These are phyloP conservation scores for Picea abies DNA, from an alignment of 83 land plant species.

Conservation along the genomic window DNA sequence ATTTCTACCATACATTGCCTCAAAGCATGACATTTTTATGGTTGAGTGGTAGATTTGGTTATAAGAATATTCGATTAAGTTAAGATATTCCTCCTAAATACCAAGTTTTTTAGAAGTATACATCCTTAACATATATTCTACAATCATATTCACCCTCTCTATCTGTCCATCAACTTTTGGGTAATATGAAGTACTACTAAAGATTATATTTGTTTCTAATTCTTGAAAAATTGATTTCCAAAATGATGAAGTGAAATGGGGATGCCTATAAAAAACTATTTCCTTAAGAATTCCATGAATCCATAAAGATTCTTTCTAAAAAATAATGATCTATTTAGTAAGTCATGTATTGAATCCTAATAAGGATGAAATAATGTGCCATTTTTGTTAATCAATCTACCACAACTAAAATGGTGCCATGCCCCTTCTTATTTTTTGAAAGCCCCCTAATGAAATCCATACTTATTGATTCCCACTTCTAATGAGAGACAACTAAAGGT, in stretches of 20 bases:
- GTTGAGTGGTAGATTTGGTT: too few relatives aligned
- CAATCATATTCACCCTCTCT: not conserved
- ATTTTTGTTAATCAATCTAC: not conserved
- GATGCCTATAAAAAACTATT: not conserved
- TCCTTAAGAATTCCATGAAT: not conserved
- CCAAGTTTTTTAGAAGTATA: not conserved
- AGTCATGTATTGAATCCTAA: not conserved
- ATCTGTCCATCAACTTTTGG: not conserved
- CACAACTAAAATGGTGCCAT: not conserved
- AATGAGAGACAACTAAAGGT: not conserved
- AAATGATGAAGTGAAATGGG: not conserved
- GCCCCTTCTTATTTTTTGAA: too few relatives aligned
- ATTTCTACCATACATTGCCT: too few relatives aligned
- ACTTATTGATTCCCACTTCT: not conserved
- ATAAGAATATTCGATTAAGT: too few relatives aligned
- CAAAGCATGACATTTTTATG: too few relatives aligned
- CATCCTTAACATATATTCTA: not conserved
- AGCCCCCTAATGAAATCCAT: not conserved
- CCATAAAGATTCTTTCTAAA: not conserved
- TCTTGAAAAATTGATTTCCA: not conserved
- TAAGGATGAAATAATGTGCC: not conserved
- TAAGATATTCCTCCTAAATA: not conserved
- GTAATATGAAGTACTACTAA: not conserved
- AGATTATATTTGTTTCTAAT: not conserved
- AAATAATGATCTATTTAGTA: not conserved